A percentile compares a stretch with the other conserved stretches of the same genome.
phyloP scores from a whole-genome alignment of 106 monocot species.

The Dendrobium chrysotoxum region DNA sequence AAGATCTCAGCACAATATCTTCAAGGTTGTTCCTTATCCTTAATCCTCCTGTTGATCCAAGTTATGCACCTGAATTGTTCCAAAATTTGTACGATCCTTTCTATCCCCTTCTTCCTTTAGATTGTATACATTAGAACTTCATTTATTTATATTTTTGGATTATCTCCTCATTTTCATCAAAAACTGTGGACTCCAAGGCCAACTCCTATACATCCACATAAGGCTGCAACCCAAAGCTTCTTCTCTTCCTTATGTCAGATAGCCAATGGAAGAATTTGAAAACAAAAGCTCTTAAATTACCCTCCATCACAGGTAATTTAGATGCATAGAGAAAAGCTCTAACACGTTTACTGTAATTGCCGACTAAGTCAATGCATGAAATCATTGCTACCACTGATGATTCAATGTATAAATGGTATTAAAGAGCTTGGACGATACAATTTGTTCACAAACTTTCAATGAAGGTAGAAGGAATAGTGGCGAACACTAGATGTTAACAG shows the following conservation, averaged over 20 bases:
- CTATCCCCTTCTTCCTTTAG: neutral
- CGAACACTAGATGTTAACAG: neutral
- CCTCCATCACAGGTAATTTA: neutral
- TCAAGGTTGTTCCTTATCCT: neutral
- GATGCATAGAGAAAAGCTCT: neutral
- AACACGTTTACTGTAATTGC: neutral
- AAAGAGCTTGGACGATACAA: neutral
- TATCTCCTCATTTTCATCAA: neutral
- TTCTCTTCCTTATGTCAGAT: neutral
- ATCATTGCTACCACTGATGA: neutral
- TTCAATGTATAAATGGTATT: neutral
- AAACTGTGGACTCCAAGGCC: neutral
- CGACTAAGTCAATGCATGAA: neutral
- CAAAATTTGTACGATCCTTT: neutral
- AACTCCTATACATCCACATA: neutral
- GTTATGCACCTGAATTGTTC: neutral
- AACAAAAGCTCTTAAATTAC: neutral
- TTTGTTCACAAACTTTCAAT: neutral
- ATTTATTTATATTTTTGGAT: neutral
- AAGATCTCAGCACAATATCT: neutral
- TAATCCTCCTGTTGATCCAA: neutral
- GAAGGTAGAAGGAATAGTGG: neutral
- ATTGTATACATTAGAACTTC: neutral
- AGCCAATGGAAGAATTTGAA: neutral
- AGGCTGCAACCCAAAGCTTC: neutral